Evolutionary conservation across 441 rosid genomes (phyloP).

Genomic region (Gossypium schwendimanii): DNA sequence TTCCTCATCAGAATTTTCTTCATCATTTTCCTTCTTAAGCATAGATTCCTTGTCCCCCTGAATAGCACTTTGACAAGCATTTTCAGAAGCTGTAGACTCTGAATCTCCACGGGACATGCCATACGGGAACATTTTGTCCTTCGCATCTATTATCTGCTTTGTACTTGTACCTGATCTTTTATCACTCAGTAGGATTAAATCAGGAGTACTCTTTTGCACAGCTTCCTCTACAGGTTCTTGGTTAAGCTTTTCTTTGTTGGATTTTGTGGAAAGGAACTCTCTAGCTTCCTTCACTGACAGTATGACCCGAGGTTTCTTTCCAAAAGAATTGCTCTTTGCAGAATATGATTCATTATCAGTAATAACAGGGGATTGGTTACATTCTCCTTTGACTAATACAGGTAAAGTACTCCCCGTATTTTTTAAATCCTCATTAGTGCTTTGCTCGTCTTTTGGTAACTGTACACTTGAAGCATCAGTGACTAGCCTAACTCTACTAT

Average conservation of each 20-base stretch:
- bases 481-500: slow-evolving; percentile 24
- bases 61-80: slow-evolving; percentile 19
- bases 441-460: slow-evolving; percentile 21
- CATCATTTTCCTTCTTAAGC: slow-evolving; percentile 1
- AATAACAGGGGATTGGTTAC: slow-evolving; percentile 27
- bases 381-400: slow-evolving; percentile 17
- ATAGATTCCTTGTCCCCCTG: background rate
- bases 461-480: slow-evolving; percentile 21
- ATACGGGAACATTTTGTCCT: slow-evolving; percentile 15
- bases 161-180: slow-evolving; percentile 20
- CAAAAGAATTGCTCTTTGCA: slow-evolving; percentile 20
- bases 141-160: slow-evolving; percentile 19
- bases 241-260: slow-evolving; percentile 18
- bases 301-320: slow-evolving; percentile 51
- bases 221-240: slow-evolving; percentile 22
- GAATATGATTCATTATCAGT: slow-evolving; percentile 18
- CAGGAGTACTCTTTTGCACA: slow-evolving; percentile 21
- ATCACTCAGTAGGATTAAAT: slow-evolving; percentile 19
- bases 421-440: slow-evolving; percentile 11
- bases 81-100: slow-evolving; percentile 21
- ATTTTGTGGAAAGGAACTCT: slow-evolving; percentile 56
- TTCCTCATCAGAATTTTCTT: slow-evolving; percentile 28
- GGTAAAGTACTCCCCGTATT: slow-evolving; percentile 14
- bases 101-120: slow-evolving; percentile 23
- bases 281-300: slow-evolving; percentile 76